phyloP scores from a whole-genome alignment of 1,284 basidiomycete species.

The Salmacisia buchloeana region DNA sequence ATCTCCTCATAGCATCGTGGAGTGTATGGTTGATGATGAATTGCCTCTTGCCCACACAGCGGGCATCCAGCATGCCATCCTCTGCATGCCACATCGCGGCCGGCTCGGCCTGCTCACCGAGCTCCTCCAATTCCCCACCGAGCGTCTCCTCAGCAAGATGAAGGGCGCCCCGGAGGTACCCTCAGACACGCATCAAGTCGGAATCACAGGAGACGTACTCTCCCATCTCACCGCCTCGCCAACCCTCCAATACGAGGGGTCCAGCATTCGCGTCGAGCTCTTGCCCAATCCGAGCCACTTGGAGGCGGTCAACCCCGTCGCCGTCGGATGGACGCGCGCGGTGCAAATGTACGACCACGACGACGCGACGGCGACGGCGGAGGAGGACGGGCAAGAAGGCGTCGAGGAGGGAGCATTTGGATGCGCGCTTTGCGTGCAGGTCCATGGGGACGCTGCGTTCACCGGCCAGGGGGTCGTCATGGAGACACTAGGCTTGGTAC shows the following conservation, averaged over 20 bases:
- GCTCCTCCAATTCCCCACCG: slow-evolving; percentile 54
- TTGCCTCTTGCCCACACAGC: slow-evolving; percentile 43
- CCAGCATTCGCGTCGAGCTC: slow-evolving; percentile 63
- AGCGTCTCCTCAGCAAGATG: slow-evolving; percentile 75
- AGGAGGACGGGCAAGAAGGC: not conserved
- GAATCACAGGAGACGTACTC: not conserved
- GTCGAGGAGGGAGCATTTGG: not conserved
- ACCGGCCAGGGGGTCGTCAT: slow-evolving; percentile 84
- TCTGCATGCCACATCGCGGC: slow-evolving; percentile 65
- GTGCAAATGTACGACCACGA: slow-evolving; percentile 21
- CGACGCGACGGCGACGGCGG: too few relatives aligned
- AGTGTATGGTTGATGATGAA: not conserved
- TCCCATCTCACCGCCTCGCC: slow-evolving; percentile 12
- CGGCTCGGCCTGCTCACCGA: slow-evolving; percentile 78
- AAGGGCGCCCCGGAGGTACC: slow-evolving; percentile 66
- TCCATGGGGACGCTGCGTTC: slow-evolving; percentile 85
- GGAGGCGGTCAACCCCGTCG: slow-evolving; percentile 76
- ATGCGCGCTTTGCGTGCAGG: slow-evolving; percentile 67
- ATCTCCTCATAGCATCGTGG: too few relatives aligned
- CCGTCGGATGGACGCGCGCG: slow-evolving; percentile 61
- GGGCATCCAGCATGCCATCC: slow-evolving; percentile 65
- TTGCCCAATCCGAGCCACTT: slow-evolving; percentile 83
- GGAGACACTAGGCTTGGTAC: slow-evolving; percentile 69
- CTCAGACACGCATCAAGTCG: slow-evolving; percentile 71
- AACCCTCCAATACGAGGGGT: slow-evolving; percentile 47